Evolutionary conservation across 2,329 filamentous ascomycete genomes (phyloP).

Genomic region (Curvularia eragrostidis): DNA sequence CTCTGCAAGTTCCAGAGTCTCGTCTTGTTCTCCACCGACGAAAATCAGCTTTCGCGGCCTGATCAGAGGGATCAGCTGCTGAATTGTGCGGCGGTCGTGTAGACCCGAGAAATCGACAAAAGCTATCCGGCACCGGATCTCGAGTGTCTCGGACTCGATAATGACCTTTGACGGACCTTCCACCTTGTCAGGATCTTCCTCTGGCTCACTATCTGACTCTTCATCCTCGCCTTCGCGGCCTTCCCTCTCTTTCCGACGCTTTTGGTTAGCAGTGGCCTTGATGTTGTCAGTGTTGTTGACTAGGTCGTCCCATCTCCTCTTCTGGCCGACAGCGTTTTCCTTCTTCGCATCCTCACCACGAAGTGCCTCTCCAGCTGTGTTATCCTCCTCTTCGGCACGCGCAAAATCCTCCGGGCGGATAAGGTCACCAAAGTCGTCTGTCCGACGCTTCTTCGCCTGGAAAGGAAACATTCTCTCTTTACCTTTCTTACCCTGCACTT

Average conservation of each 20-base stretch:
- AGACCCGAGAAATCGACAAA: constrained; percentile 92
- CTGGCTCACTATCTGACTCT: constrained; percentile 56
- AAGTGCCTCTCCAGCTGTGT: constrained; percentile 70
- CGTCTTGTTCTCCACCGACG: constrained; percentile 78
- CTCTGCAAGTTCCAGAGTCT: constrained; percentile 74
- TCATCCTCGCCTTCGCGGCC: constrained; percentile 32
- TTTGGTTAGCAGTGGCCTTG: constrained; percentile 57
- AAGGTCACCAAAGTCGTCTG: constrained; percentile 91
- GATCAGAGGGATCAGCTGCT: constrained; percentile 94
- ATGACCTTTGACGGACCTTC: constrained; percentile 79
- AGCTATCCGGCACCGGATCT: constrained; percentile 76
- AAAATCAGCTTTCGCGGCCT: constrained; percentile 93
- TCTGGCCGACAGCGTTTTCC: constrained; percentile 73
- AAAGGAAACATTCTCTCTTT: constrained; percentile 92
- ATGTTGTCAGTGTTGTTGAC: constrained; percentile 49
- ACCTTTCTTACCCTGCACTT: constrained; percentile 88
- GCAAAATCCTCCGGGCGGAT: constrained; percentile 95
- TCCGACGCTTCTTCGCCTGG: constrained; percentile 76
- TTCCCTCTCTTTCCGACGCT: constrained; percentile 61
- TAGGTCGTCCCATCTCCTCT: constrained; percentile 89
- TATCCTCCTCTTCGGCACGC: constrained; percentile 87
- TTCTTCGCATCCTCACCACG: constrained; percentile 59
- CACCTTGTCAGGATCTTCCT: constrained; percentile 61
- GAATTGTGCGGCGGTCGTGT: constrained; percentile 90
- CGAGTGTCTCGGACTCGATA: constrained; percentile 67